Evolutionary conservation across 1,139 yeast genomes (phyloP).

Genomic region (Debaryomyces fabryi): DNA sequence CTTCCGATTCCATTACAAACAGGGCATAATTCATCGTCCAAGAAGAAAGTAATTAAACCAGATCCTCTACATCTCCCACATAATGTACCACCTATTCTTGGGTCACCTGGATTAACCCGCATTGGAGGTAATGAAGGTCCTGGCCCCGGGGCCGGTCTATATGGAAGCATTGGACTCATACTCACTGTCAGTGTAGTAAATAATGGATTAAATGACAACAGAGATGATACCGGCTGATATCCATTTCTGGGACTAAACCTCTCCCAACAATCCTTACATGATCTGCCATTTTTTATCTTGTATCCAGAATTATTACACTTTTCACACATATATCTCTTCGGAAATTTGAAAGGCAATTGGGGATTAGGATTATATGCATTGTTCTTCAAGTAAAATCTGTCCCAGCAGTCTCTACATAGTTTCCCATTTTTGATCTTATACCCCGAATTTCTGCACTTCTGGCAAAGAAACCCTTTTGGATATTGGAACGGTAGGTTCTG

Average conservation of each 20-base stretch:
- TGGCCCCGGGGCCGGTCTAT: constrained; percentile 13
- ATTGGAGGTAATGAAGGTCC: constrained; percentile 31
- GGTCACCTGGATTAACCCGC: constrained; percentile 77
- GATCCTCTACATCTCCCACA: constrained; percentile 81
- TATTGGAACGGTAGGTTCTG: constrained; percentile 57
- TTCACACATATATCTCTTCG: constrained; percentile 59
- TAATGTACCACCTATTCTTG: constrained; percentile 74
- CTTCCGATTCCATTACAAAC: constrained; percentile 74
- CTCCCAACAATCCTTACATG: constrained; percentile 76
- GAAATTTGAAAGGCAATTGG: constrained; percentile 52
- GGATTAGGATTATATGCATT: constrained; percentile 46
- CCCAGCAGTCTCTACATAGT: constrained; percentile 43
- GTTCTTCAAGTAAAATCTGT: constrained; percentile 27
- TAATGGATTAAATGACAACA: constrained; percentile 13
- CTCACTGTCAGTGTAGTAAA: constrained; percentile 10
- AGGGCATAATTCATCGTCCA: constrained; percentile 60
- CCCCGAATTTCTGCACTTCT: constrained; percentile 47
- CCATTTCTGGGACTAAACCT: constrained; percentile 54
- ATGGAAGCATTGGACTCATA: constrained; percentile 10
- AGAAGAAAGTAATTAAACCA: constrained; percentile 56
- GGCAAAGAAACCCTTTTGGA: constrained; percentile 40
- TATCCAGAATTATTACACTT: constrained; percentile 79
- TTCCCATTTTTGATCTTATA: constrained; percentile 33
- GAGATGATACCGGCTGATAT: constrained; percentile 11
- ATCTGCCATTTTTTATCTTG: constrained; percentile 61